Evolutionary conservation across 257 asterid species (phyloP).

Genomic region (Scutellaria minor): DNA sequence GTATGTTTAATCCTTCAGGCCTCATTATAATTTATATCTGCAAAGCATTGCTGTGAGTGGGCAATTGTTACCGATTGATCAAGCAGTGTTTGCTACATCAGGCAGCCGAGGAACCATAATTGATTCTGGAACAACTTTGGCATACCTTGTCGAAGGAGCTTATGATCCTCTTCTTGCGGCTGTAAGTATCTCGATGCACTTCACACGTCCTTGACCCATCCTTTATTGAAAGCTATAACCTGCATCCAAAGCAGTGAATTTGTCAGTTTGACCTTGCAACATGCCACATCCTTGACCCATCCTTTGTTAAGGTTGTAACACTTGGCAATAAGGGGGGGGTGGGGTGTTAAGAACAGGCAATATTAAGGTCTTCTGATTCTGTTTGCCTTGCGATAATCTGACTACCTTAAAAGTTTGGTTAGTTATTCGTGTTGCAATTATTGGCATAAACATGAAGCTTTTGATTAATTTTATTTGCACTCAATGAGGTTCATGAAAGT

Average conservation of each 20-base stretch:
- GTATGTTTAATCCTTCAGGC: conserved; percentile 55
- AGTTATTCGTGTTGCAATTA: not conserved
- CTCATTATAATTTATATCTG: conserved; percentile 80
- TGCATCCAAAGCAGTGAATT: not conserved
- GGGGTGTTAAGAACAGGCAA: not conserved
- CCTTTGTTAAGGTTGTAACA: too few relatives aligned
- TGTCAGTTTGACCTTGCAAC: too few relatives aligned
- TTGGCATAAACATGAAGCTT: conserved; percentile 16
- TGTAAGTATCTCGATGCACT: conserved; percentile 52
- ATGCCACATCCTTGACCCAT: too few relatives aligned
- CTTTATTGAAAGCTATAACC: conserved; percentile 11
- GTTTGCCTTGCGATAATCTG: conserved; percentile 1
- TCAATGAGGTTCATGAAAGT: conserved; percentile 15
- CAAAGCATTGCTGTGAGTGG: conserved; percentile 84
- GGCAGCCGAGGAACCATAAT: conserved; percentile 74
- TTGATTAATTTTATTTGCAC: conserved; percentile 21
- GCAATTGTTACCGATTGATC: conserved; percentile 69
- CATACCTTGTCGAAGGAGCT: conserved; percentile 83
- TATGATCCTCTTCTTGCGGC: conserved; percentile 78
- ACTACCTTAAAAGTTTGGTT: not conserved
- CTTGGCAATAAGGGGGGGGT: not conserved
- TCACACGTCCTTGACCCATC: conserved; percentile 20
- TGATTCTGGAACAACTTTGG: conserved; percentile 92
- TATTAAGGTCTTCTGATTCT: conserved; percentile 19
- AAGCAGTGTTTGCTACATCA: conserved; percentile 74